A percentile compares a stretch with the other conserved stretches of the same genome.
phyloP scores from a whole-genome alignment of 768 basidiomycete genomes.

The Collybia sp. region DNA sequence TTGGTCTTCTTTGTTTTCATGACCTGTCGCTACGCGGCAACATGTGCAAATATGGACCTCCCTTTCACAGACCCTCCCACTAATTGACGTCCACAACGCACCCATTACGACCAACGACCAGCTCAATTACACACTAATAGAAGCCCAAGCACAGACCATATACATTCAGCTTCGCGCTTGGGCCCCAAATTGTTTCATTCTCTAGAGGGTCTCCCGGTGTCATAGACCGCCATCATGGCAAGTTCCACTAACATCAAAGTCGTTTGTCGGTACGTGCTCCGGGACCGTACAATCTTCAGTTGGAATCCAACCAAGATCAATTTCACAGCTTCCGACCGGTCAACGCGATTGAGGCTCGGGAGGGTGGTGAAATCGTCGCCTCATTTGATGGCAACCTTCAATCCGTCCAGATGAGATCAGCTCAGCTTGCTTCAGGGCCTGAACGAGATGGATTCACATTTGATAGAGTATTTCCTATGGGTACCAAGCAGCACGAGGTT shows the following conservation, averaged over 20 bases:
- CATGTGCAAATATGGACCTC: conserved; percentile 18
- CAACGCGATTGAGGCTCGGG: conserved; percentile 85
- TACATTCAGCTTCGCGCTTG: not conserved
- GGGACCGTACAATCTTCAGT: conserved; percentile 1
- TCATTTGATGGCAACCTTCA: conserved; percentile 83
- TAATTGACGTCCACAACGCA: too few species aligned
- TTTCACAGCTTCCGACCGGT: conserved; percentile 83
- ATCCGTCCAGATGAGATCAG: conserved; percentile 75
- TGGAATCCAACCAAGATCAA: conserved; percentile 7
- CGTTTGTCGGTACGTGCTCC: conserved; percentile 83
- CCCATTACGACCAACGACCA: too few species aligned
- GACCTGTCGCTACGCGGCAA: conserved; percentile 16
- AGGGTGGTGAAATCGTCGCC: conserved; percentile 88
- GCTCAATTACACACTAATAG: too few species aligned
- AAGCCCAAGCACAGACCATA: too few species aligned
- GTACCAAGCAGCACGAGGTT: conserved; percentile 86
- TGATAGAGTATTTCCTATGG: conserved; percentile 93
- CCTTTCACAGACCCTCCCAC: not conserved
- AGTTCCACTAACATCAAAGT: conserved; percentile 95
- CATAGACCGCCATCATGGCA: conserved; percentile 41
- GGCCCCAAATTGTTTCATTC: conserved; percentile 7
- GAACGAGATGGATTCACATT: conserved; percentile 98
- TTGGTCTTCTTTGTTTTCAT: too few species aligned
- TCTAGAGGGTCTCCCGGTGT: conserved; percentile 9
- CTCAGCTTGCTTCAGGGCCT: conserved; percentile 67